Evolutionary conservation across 768 basidiomycete genomes (phyloP).

Genomic region (Daedaleopsis sinensis): DNA sequence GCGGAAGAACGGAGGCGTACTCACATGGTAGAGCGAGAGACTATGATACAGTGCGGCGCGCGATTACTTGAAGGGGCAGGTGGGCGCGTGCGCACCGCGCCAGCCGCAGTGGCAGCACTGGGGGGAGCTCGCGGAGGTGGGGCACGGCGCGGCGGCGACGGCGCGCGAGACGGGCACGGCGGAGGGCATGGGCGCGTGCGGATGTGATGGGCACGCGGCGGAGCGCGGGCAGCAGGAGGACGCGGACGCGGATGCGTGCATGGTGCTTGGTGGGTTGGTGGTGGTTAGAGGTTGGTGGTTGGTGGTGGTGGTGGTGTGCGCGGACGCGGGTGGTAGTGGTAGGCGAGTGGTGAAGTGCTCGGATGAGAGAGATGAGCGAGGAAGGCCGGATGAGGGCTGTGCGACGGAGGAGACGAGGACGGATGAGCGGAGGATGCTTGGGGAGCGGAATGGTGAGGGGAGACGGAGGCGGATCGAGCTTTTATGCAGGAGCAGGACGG

Average conservation of each 20-base stretch:
- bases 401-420: conserved; percentile 7
- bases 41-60: conserved; percentile 22
- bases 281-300: conserved; percentile 4
- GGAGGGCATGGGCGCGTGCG: conserved; percentile 18
- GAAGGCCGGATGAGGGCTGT: not conserved
- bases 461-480: conserved; percentile 19
- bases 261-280: not conserved
- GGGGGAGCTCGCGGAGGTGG: conserved; percentile 59
- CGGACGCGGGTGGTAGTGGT: not conserved
- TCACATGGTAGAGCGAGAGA: conserved; percentile 30
- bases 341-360: conserved; percentile 5
- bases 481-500: conserved; percentile 16
- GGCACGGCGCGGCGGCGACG: conserved; percentile 33
- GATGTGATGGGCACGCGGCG: conserved; percentile 17
- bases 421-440: conserved; percentile 7
- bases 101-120: conserved; percentile 81
- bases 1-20: conserved; percentile 15
- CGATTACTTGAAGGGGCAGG: conserved; percentile 66
- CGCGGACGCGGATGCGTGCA: conserved; percentile 17
- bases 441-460: conserved; percentile 20
- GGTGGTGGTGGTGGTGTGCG: conserved; percentile 9
- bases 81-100: conserved; percentile 60
- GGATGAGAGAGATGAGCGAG: conserved; percentile 11
- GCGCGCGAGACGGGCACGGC: conserved; percentile 31
- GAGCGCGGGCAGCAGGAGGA: conserved; percentile 13